Conservation (phyloP, 1,284 basidiomycete genomes). For the Testicularia cyperi region DNA sequence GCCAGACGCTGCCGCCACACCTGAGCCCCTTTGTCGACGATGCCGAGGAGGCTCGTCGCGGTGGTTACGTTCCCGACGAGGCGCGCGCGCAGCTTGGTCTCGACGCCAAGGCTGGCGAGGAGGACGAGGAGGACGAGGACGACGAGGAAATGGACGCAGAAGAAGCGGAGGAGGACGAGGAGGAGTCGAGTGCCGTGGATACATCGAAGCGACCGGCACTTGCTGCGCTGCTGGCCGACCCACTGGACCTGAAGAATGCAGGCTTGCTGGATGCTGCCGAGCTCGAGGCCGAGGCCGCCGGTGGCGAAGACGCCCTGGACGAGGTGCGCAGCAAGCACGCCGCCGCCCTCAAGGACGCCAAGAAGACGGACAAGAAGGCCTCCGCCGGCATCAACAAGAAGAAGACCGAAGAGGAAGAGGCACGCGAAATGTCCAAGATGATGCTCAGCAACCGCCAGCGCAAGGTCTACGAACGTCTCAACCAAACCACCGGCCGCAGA, state of each 20-base stretch:
- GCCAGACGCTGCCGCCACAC: conserved; percentile 86
- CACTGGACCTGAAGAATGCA: conserved; percentile 66
- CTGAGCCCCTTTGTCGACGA: conserved; percentile 89
- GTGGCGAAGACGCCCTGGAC: conserved; percentile 79
- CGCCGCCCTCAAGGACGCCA: conserved; percentile 43
- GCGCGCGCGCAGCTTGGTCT: conserved; percentile 63
- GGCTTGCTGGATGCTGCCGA: conserved; percentile 83
- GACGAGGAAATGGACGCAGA: conserved; percentile 43
- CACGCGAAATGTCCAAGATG: conserved; percentile 79
- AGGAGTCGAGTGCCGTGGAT: conserved; percentile 19
- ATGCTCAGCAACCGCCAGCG: conserved; percentile 96
- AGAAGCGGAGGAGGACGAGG: conserved; percentile 61
- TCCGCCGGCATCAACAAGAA: background rate
- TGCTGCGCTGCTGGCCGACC: conserved; percentile 66
- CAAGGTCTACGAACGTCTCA: conserved; percentile 94
- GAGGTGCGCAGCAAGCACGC: conserved; percentile 64
- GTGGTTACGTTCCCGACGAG: conserved; percentile 62
- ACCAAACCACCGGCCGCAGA: conserved; percentile 79
- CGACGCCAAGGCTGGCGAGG: conserved; percentile 65
- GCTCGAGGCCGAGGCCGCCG: conserved; percentile 86
- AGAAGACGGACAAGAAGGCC: conserved; percentile 43
- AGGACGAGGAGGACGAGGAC: conserved; percentile 61
- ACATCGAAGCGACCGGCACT: conserved; percentile 23
- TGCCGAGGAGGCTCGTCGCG: conserved; percentile 64
- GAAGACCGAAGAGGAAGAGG: conserved; percentile 70